phyloP scores from a whole-genome alignment of 768 basidiomycete species.

The Sporobolomyces phaffii region DNA sequence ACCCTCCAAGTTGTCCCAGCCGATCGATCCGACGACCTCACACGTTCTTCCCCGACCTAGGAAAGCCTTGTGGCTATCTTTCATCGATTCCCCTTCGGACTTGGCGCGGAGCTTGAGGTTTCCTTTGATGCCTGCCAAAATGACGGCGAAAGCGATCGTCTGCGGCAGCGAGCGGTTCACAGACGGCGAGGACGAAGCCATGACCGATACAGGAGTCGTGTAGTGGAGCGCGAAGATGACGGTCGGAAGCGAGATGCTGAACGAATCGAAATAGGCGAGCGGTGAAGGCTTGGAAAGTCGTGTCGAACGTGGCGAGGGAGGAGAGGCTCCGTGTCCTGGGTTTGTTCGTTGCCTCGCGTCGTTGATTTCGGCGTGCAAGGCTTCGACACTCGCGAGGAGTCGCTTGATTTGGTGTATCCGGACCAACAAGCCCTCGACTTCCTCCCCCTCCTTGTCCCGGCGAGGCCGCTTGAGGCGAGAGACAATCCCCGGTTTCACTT shows the following conservation, averaged over 20 bases:
- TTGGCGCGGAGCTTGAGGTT: slow-evolving; percentile 3
- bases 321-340: not conserved
- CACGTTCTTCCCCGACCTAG: slow-evolving; percentile 5
- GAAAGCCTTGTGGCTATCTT: slow-evolving; percentile 19
- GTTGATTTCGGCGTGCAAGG: not conserved
- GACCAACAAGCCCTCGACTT: slow-evolving; percentile 13
- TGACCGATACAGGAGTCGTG: slow-evolving; percentile 8
- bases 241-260: slow-evolving; percentile 16
- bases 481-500: not conserved
- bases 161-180: not conserved
- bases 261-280: slow-evolving; percentile 8
- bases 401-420: slow-evolving; percentile 22
- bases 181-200: slow-evolving; percentile 5
- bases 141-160: slow-evolving; percentile 26
- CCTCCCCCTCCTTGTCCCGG: not conserved
- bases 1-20: slow-evolving; percentile 35
- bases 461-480: not conserved
- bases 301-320: not conserved
- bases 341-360: not conserved
- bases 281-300: not conserved
- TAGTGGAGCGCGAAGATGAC: slow-evolving; percentile 28
- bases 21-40: not conserved
- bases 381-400: not conserved
- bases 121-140: slow-evolving; percentile 6
- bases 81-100: not conserved